phyloP scores from a whole-genome alignment of 164 flowering plant genomes.

The Cinnamomum micranthum region DNA sequence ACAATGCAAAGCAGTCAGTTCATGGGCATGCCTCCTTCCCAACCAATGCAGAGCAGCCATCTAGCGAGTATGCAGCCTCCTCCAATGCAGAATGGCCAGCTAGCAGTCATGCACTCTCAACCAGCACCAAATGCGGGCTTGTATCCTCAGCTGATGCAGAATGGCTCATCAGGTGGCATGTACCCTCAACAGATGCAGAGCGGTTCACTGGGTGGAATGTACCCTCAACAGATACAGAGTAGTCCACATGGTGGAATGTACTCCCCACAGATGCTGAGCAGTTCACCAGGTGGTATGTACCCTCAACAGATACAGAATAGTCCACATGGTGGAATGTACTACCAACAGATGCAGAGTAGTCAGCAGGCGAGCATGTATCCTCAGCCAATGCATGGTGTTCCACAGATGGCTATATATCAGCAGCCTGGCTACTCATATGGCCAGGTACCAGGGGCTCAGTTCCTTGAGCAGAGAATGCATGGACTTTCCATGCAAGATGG shows the following conservation, averaged over 20 bases:
- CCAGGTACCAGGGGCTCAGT: conserved; percentile 21
- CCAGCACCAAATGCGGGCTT: conserved; percentile 19
- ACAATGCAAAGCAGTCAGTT: conserved; percentile 1
- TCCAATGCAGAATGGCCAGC: conserved; percentile 12
- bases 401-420: conserved; percentile 40
- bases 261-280: conserved; percentile 44
- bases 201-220: conserved; percentile 33
- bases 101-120: conserved; percentile 30
- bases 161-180: conserved; percentile 32
- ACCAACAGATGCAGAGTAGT: conserved; percentile 35
- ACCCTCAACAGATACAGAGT: conserved; percentile 39
- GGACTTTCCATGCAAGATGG: conserved; percentile 65
- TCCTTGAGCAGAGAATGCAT: conserved; percentile 49
- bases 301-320: conserved; percentile 59
- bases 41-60: conserved; percentile 34
- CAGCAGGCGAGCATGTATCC: conserved; percentile 44
- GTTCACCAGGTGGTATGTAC: conserved; percentile 38
- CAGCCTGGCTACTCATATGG: conserved; percentile 63
- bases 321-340: conserved; percentile 42
- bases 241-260: conserved; percentile 48
- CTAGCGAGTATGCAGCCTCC: conserved; percentile 9
- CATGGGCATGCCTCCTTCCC: conserved; percentile 30
- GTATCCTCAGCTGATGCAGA: conserved; percentile 37
- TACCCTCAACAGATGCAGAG: conserved; percentile 38
- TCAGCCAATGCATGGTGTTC: conserved; percentile 36